These are phyloP conservation scores for Paecilomyces formosus DNA, from an alignment of 2,329 filamentous ascomycete species.

Conservation along the genomic window DNA sequence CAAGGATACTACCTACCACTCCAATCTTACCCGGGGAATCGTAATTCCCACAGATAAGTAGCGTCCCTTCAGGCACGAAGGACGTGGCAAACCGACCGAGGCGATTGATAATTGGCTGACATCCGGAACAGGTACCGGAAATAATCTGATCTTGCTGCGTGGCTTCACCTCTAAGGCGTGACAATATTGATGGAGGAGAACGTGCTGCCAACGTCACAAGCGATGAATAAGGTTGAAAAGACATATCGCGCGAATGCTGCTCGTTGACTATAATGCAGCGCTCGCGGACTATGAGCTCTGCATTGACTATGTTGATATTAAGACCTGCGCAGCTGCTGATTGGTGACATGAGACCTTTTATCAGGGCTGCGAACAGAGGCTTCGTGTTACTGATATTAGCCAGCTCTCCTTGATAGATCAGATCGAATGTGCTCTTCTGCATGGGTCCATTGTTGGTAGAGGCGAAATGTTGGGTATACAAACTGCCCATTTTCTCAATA, in stretches of 20 bases:
- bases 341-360: conserved; percentile 65
- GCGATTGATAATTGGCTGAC: conserved; percentile 56
- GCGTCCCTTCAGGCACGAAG: conserved; percentile 64
- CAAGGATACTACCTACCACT: conserved; percentile 64
- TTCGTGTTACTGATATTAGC: conserved; percentile 66
- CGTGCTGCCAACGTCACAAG: conserved; percentile 62
- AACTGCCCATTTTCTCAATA: conserved; percentile 68
- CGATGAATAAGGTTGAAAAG: conserved; percentile 59
- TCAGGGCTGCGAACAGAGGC: conserved; percentile 68
- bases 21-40: conserved; percentile 79
- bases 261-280: conserved; percentile 73
- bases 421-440: conserved; percentile 64
- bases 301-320: conserved; percentile 79
- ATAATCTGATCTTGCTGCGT: conserved; percentile 45
- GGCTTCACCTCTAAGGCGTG: conserved; percentile 23
- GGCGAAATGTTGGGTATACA: conserved; percentile 71
- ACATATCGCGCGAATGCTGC: conserved; percentile 55
- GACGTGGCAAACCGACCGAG: conserved; percentile 66
- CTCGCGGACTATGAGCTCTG: conserved; percentile 65
- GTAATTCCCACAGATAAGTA: conserved; percentile 75
- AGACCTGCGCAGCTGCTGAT: conserved; percentile 60
- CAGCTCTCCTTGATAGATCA: conserved; percentile 70
- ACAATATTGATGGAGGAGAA: conserved; percentile 23
- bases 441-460: conserved; percentile 23
- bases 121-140: conserved; percentile 30